Base-by-base conservation (phyloP, 805 yeast species). In the Candida oleophila region DNA sequence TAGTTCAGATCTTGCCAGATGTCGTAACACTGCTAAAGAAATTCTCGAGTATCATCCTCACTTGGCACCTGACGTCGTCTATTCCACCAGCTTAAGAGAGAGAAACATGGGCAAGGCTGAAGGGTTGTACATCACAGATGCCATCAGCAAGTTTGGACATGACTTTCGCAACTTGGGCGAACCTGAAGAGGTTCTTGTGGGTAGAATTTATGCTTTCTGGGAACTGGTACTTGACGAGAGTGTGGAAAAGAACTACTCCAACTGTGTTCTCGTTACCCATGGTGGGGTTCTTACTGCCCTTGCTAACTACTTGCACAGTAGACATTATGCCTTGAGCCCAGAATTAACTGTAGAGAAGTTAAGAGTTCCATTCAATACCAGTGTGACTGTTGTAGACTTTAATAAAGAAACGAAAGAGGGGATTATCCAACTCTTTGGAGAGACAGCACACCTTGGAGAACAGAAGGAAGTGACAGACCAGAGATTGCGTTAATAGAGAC, bases 221-320 rank as follows among this genome's bases (percentile, higher is more conserved):
- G 62, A 70, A 19, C 43, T 49, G 1, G 64, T 79, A 0, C 59
- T 81, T 3, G 65, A 69, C 8, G 68, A 66, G 22, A 64, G 76
- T 2, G 55, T 61, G 2, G 54, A 53, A 0, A 56, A 65, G 1
- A 62, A 63, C 20, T 59, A 64, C 46, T 65, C 64, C 42, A 87
- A 86, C 54, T 74, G 85, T 2, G 68, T 83, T 12, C 49, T 87
- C 18, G 80, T 89, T 47, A 80, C 89, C 12, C 96, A 89, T 61
- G 96, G 96, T 18, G 96, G 96, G 7, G 85, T 86, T 1, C 82
- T 89, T 15, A 77, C 88, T 40, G 77, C 81, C 22, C 73, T 83
- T 33, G 59, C 80, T 35, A 76, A 77, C 49, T 72, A 82, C 59
- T 65, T 85, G 38, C 65, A 80, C 42, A 55, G 62, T 3, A 54